Evolutionary conservation across 2,329 filamentous ascomycete species (phyloP).

Genomic region (Fusarium sp.): DNA sequence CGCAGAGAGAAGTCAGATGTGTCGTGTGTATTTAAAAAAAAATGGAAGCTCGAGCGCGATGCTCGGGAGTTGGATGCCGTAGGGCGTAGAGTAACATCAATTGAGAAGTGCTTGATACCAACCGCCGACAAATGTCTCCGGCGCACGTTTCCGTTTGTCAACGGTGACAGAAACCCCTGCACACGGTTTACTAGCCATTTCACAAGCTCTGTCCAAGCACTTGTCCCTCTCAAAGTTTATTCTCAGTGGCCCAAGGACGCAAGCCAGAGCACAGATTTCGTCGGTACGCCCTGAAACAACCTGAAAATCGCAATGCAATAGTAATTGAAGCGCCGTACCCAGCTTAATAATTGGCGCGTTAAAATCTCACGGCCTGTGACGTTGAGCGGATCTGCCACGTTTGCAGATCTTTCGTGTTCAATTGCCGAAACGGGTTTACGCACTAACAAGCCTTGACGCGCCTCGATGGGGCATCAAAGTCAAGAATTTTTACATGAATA

Average conservation of each 20-base stretch:
- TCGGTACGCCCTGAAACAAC: neutral
- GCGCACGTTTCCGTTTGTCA: neutral
- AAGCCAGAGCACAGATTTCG: neutral
- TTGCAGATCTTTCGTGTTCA: conserved; percentile 21
- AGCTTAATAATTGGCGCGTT: neutral
- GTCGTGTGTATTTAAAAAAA: neutral
- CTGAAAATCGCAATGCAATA: neutral
- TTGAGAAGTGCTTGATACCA: neutral
- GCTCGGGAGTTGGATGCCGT: neutral
- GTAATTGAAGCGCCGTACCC: neutral
- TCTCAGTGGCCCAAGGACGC: neutral
- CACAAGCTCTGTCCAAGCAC: neutral
- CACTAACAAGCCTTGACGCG: conserved; percentile 6
- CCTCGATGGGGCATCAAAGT: conserved; percentile 10
- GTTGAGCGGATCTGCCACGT: conserved; percentile 20
- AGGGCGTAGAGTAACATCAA: neutral
- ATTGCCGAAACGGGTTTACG: conserved; percentile 15
- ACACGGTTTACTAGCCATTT: neutral
- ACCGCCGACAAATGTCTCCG: no score
- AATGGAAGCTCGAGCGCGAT: neutral
- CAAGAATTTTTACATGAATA: neutral
- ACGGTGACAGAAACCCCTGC: neutral
- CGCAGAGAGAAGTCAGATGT: neutral
- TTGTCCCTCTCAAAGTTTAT: neutral
- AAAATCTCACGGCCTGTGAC: conserved; percentile 7